These are phyloP conservation scores for Fraxinus velutina DNA, from an alignment of 305 asterid species.

Conservation along the genomic window DNA sequence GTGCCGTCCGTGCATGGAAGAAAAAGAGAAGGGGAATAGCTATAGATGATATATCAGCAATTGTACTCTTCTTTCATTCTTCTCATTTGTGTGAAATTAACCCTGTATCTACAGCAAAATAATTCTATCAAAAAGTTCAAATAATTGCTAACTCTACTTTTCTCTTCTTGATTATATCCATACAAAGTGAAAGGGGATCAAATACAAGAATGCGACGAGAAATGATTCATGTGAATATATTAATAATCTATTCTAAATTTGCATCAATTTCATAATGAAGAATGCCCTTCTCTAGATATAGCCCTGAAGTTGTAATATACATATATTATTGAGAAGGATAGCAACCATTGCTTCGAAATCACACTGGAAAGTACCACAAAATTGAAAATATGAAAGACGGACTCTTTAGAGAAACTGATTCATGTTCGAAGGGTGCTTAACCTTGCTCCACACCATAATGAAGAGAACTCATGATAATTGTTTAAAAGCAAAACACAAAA, in stretches of 20 bases:
- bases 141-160: background rate
- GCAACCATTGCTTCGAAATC: background rate
- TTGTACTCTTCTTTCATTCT: slow-evolving; percentile 71
- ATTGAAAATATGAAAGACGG: background rate
- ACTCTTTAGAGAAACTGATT: background rate
- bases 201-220: background rate
- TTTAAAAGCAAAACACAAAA: background rate
- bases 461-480: background rate
- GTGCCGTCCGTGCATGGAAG: slow-evolving; percentile 74
- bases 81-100: slow-evolving; percentile 38
- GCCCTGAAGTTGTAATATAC: background rate
- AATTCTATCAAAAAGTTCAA: slow-evolving; percentile 12
- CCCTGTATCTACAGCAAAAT: slow-evolving; percentile 34
- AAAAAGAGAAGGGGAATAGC: slow-evolving; percentile 78
- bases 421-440: background rate
- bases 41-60: slow-evolving; percentile 89
- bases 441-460: background rate
- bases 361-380: background rate
- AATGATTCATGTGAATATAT: background rate
- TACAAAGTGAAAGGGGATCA: background rate
- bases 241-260: no score
- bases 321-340: background rate
- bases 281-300: background rate
- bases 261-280: background rate
- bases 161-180: background rate